Evolutionary conservation across 306 rosid genomes (phyloP).

Genomic region (Benincasa hispida): DNA sequence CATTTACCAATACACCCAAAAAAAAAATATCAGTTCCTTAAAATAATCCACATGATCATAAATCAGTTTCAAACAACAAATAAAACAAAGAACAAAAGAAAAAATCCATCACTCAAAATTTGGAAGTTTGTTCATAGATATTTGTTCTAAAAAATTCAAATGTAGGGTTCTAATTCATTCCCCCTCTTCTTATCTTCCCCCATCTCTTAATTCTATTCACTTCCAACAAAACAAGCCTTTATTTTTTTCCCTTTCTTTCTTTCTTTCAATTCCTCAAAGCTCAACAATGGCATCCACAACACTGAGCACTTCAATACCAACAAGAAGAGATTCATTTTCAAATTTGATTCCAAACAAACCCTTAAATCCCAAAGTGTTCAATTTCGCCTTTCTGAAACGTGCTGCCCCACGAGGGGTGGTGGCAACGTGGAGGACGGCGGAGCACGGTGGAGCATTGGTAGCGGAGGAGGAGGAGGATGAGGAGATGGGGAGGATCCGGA

Average conservation of each 20-base stretch:
- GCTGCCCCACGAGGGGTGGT: slow-evolving; percentile 1
- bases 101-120: neutral
- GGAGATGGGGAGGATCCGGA: slow-evolving; percentile 59
- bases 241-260: neutral
- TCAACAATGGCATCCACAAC: neutral
- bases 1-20: neutral
- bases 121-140: slow-evolving; percentile 1
- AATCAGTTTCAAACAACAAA: neutral
- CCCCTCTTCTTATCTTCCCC: neutral
- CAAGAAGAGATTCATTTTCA: neutral
- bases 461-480: slow-evolving; percentile 56
- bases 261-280: neutral
- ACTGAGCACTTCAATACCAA: neutral
- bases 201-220: neutral
- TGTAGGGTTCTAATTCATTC: neutral
- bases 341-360: neutral
- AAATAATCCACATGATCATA: neutral
- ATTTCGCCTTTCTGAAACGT: slow-evolving; percentile 18
- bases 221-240: neutral
- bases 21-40: neutral
- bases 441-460: slow-evolving; percentile 38
- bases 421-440: slow-evolving; percentile 26
- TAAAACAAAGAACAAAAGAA: neutral
- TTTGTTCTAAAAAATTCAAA: neutral
- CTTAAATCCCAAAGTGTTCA: slow-evolving; percentile 9